Conservation (phyloP, 106 monocot genomes). For the Dioscorea alata region DNA sequence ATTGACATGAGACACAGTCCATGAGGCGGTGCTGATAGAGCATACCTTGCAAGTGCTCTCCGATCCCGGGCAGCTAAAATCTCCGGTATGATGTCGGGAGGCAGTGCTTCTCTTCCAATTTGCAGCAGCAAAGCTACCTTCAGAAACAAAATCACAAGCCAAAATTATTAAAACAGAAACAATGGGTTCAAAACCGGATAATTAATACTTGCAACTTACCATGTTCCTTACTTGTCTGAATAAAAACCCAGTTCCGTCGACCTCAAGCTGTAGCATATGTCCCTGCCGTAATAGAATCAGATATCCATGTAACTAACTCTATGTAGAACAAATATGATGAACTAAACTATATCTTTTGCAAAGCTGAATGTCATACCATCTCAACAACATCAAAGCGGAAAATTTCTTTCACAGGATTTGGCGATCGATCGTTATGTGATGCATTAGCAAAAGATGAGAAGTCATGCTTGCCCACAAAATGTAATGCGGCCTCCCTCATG, state of each 20-base stretch:
- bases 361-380: conserved; percentile 26
- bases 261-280: conserved; percentile 62
- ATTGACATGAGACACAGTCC: conserved; percentile 72
- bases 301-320: not conserved
- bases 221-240: conserved; percentile 89
- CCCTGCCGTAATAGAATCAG: conserved; percentile 28
- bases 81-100: conserved; percentile 51
- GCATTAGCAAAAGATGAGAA: conserved; percentile 82
- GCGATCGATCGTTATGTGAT: conserved; percentile 34
- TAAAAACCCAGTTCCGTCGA: conserved; percentile 80
- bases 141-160: not conserved
- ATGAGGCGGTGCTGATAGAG: conserved; percentile 57
- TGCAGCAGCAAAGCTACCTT: conserved; percentile 74
- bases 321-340: no score
- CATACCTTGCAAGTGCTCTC: conserved; percentile 65
- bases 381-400: conserved; percentile 63
- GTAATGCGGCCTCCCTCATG: conserved; percentile 69
- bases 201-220: conserved; percentile 32
- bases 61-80: conserved; percentile 62
- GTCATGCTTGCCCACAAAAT: conserved; percentile 76
- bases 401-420: conserved; percentile 55
- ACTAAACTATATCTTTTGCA: no score
- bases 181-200: not conserved
- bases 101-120: conserved; percentile 68
- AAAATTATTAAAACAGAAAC: not conserved